These are phyloP conservation scores for Naganishia cerealis DNA, from an alignment of 1,284 basidiomycete genomes.

Conservation along the genomic window DNA sequence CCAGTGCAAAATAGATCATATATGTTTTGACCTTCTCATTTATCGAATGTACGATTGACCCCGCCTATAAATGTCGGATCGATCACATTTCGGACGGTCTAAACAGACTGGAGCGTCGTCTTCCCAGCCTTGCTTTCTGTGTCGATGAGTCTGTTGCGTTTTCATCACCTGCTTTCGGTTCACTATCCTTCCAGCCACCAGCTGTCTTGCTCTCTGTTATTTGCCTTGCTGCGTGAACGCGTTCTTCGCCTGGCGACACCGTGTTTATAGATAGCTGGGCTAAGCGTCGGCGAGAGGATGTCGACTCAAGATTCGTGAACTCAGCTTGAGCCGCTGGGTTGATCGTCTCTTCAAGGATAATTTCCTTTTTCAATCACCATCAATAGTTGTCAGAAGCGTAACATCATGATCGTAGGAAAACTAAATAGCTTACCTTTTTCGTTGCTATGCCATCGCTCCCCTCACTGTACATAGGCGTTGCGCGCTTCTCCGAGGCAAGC, in stretches of 20 bases:
- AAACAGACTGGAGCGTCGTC: slow-evolving; percentile 23
- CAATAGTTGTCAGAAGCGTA: background rate
- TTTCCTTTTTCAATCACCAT: background rate
- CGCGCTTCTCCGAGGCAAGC: background rate
- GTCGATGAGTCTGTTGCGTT: background rate
- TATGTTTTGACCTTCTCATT: slow-evolving; percentile 1
- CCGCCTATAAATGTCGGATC: background rate
- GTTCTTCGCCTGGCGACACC: background rate
- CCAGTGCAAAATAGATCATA: slow-evolving; percentile 3
- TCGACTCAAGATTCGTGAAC: slow-evolving; percentile 1
- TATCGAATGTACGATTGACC: background rate
- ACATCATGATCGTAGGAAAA: background rate
- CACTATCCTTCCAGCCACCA: background rate
- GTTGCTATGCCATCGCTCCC: background rate
- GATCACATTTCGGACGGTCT: slow-evolving; percentile 7
- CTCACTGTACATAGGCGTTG: background rate
- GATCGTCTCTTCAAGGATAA: background rate
- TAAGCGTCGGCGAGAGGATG: slow-evolving; percentile 19
- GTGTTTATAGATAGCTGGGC: slow-evolving; percentile 22
- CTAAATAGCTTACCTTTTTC: background rate
- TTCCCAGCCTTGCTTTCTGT: slow-evolving; percentile 21
- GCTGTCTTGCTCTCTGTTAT: background rate
- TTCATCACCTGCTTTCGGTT: background rate
- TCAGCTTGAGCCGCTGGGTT: background rate
- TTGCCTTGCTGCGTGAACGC: background rate